phyloP scores from a whole-genome alignment of 169 alveolate species.

The Cytauxzoon felis region DNA sequence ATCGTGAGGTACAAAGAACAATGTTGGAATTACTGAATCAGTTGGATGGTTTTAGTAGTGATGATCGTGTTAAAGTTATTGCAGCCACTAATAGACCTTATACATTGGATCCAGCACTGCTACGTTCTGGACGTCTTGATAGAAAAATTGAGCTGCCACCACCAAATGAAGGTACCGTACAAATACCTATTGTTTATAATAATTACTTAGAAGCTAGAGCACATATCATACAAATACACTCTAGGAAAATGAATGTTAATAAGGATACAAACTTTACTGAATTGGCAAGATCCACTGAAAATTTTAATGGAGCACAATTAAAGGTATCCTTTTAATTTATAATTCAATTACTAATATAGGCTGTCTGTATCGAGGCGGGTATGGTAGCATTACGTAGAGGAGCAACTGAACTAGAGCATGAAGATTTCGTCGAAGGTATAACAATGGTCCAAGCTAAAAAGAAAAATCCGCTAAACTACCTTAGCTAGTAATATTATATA shows the following conservation, averaged over 20 bases:
- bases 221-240: slow-evolving; percentile 95
- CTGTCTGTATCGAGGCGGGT: slow-evolving; percentile 99
- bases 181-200: neutral
- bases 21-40: slow-evolving; percentile 98
- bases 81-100: slow-evolving; percentile 99
- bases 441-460: slow-evolving; percentile 96
- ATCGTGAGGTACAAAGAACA: slow-evolving; percentile 97
- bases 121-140: slow-evolving; percentile 98
- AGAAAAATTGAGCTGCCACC: slow-evolving; percentile 98
- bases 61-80: slow-evolving; percentile 88
- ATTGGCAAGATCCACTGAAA: slow-evolving; percentile 96
- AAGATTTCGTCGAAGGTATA: slow-evolving; percentile 97
- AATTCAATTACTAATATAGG: slow-evolving; percentile 86
- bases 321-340: slow-evolving; percentile 41
- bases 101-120: slow-evolving; percentile 96
- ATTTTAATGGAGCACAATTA: slow-evolving; percentile 96
- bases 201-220: slow-evolving; percentile 79
- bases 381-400: slow-evolving; percentile 96
- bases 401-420: slow-evolving; percentile 95
- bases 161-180: slow-evolving; percentile 90
- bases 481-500: slow-evolving; percentile 71
- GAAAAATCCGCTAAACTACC: slow-evolving; percentile 94
- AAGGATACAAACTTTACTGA: slow-evolving; percentile 94
- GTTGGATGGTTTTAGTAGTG: slow-evolving; percentile 91
- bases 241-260: slow-evolving; percentile 97